A percentile compares a stretch with the other conserved stretches of the same genome.
Conservation (phyloP, 2,329 filamentous ascomycete species). For the Aspergillus caelatus region DNA sequence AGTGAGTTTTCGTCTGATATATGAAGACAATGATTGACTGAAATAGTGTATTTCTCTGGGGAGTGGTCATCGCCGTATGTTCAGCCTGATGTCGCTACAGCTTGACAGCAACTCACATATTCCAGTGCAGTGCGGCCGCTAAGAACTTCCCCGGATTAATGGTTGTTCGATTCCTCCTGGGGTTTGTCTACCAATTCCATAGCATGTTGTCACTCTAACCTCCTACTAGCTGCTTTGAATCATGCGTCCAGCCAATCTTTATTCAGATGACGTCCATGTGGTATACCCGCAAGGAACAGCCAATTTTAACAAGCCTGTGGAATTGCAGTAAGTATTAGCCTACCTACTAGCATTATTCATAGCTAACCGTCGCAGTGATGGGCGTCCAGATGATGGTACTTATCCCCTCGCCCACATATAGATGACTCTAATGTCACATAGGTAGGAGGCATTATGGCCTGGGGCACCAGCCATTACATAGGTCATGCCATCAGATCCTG, state of each 20-base stretch:
- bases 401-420: not conserved
- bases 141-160: constrained; percentile 41
- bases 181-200: constrained; percentile 5
- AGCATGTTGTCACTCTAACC: constrained; percentile 53
- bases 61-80: constrained; percentile 44
- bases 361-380: constrained; percentile 50
- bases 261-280: constrained; percentile 58
- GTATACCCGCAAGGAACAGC: constrained; percentile 69
- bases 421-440: constrained; percentile 29
- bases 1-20: constrained; percentile 19
- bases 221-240: not conserved
- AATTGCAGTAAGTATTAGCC: constrained; percentile 55
- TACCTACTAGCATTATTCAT: not conserved
- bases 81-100: constrained; percentile 32
- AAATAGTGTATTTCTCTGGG: constrained; percentile 52
- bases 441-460: constrained; percentile 66
- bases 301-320: constrained; percentile 66
- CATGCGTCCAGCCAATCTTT: constrained; percentile 39
- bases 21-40: not conserved
- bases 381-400: constrained; percentile 61
- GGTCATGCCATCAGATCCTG: constrained; percentile 59
- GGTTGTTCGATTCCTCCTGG: constrained; percentile 16
- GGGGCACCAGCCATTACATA: constrained; percentile 49
- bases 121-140: constrained; percentile 32
- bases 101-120: not conserved